Evolutionary conservation across 371 early-diverging fungal species (phyloP), one percentile per base, ranked within the genome.

Genomic region (Ordospora pajunii): DNA sequence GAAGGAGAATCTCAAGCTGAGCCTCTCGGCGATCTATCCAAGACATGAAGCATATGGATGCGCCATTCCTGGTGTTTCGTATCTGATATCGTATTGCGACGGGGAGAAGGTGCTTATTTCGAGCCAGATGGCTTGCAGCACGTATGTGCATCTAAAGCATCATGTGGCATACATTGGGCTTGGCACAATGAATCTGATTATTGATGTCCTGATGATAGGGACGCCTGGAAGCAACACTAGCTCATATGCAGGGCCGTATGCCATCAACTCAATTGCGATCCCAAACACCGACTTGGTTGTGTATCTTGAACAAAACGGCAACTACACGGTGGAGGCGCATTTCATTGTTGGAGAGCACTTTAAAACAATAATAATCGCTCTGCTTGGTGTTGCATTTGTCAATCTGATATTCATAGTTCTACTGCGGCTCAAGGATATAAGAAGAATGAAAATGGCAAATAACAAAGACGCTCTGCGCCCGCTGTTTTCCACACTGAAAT

Each of bases 231-330:
- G 4, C 9, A 12, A 25, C 27, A 32, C 22, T 9, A 46, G 66
- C 42, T 21, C 37, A 74, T 76, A 73, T 54, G 62, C 25, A 40
- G 52, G 42, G 1, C 27, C 52, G 0, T 63, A 67, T 64, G 43
- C 53, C 10, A 66, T 70, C 14, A 19, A 51, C n/a, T 68, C 69
- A 22, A 77, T 72, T 44, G 76, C 78, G 19, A 72, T 81, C 21
- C 81, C 77, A 40, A 81, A 81, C 40, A 75, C 77, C 27, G 81
- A 78, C 64, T 43, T 81, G 11, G 45, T 81, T 22, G 71, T 81
- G 45, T 50, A 63, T 25, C 32, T 75, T 37, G 51, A 37, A 21
- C 44, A 69, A 27, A 22, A 75, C 12, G 74, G 66, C 10, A 63
- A 67, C 4, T 70, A 78, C 40, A 71, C 66, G 32, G 52, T 53